A percentile compares a stretch with the other conserved stretches of the same genome.
phyloP scores from a whole-genome alignment of 192 early-diverging fungal genomes.

The Backusella morwellensis region DNA sequence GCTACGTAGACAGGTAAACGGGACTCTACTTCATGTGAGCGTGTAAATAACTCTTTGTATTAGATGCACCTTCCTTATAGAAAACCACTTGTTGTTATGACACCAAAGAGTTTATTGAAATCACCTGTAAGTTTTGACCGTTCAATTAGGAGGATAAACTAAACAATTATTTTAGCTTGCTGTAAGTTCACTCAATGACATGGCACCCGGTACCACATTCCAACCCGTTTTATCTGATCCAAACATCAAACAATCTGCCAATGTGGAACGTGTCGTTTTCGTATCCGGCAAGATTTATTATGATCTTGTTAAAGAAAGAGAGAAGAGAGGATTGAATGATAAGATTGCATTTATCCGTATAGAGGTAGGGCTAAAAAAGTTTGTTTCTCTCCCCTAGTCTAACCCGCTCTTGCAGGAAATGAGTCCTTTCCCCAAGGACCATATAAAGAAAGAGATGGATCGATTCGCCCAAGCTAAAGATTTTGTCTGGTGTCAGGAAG shows the following conservation, averaged over 20 bases:
- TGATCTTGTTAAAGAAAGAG: constrained; percentile 83
- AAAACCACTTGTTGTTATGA: constrained; percentile 89
- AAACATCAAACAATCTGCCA: constrained; percentile 36
- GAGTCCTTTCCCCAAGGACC: constrained; percentile 82
- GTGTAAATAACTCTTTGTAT: not conserved
- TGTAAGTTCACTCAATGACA: constrained; percentile 74
- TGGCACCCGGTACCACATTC: constrained; percentile 85
- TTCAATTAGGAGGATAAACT: not conserved
- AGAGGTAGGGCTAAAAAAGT: constrained; percentile 44
- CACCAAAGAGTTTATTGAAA: constrained; percentile 71
- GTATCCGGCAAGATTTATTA: constrained; percentile 93
- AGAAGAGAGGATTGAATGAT: constrained; percentile 48
- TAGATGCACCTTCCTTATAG: constrained; percentile 84
- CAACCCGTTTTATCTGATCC: constrained; percentile 75
- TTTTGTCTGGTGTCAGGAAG: constrained; percentile 85
- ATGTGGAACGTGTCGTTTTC: constrained; percentile 74
- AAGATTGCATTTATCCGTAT: constrained; percentile 81
- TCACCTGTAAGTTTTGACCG: constrained; percentile 42
- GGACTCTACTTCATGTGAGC: not conserved
- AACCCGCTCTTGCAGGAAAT: constrained; percentile 54
- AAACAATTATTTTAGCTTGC: constrained; percentile 21
- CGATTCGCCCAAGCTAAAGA: constrained; percentile 56
- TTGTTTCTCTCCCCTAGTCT: not conserved
- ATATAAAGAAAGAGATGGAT: constrained; percentile 60
- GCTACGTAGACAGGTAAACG: constrained; percentile 77